Base-by-base conservation (phyloP, 176 grass and related monocot genomes). In the Poa annua region DNA sequence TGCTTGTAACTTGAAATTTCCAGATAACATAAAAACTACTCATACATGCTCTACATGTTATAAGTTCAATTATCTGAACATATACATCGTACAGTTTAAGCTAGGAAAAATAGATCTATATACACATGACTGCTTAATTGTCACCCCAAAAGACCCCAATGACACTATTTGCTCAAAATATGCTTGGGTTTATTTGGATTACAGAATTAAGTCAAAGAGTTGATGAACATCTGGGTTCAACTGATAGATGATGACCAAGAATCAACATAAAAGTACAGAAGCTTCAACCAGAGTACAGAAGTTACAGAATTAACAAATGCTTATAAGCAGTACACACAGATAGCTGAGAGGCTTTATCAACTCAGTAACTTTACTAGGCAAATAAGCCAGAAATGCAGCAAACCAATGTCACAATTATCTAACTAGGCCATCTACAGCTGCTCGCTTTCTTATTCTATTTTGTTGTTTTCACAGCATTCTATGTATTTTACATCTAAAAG, bases 101-200 rank as follows among this genome's bases (percentile, higher is more conserved):
- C 33, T 77, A 10, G 20, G 12, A n/a, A 35, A 32, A 20, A 75
- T n/a, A 41, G 53, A 50, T 8, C 45, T 19, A 8, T 42, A 41
- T 52, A 42, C n/a, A 55, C 52, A 8, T 71, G 41, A 59, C 53
- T 41, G 53, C 45, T 50, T 57, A 24, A 77, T 41, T 77, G 53
- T 21, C 12, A 36, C 51, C 74, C 36, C 33, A 57, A 57, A 3
- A 21, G 33, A 21, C 19, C 51, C 34, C 32, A 57, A n/a, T 56
- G 19, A 14, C 35, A 39, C 11, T 55, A 10, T 56, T 19, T 76
- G 33, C 14, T 76, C 32, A 57, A 57, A 55, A 36, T 76, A 49
- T 25, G 22, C 13, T 71, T 73, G 17, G 51, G 33, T 76, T 56
- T 55, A 56, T 36, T 22, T 56, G 19, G 19, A 57, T 39, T 57